Percentiles rank a stretch among this genome's conserved stretches.
Evolutionary conservation across 1,284 basidiomycete species (phyloP).

Genomic region (Vanrija pseudolonga): DNA sequence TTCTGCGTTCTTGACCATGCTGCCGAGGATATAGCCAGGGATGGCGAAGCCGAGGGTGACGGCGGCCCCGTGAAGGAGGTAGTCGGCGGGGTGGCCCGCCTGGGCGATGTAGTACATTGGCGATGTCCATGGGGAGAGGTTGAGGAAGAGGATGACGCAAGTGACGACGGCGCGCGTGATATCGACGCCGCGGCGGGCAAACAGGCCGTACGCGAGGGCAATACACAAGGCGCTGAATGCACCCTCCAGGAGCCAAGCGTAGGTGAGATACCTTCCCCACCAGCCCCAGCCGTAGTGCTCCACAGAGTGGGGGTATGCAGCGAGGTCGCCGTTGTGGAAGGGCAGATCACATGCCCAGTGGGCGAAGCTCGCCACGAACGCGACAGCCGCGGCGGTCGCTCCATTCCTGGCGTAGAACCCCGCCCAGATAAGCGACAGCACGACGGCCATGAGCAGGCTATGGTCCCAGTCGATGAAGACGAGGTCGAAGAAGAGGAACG

Average conservation of each 20-base stretch:
- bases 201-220: background rate
- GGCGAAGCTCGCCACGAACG: background rate
- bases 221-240: background rate
- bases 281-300: background rate
- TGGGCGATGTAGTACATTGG: background rate
- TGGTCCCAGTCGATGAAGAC: constrained; percentile 5
- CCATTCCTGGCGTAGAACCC: background rate
- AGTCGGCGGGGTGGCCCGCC: background rate
- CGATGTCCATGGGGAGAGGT: background rate
- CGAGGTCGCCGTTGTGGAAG: constrained; percentile 4
- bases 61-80: background rate
- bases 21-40: background rate
- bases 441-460: background rate
- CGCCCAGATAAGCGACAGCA: background rate
- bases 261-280: background rate
- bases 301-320: background rate
- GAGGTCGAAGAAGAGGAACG: constrained; percentile 6
- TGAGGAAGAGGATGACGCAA: background rate
- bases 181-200: background rate
- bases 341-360: constrained; percentile 2
- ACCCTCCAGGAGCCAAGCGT: background rate
- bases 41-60: background rate
- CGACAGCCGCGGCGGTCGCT: background rate
- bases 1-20: background rate
- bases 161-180: background rate